Base-by-base conservation (phyloP, 345 rosid species). In the Trapa bicornis region DNA sequence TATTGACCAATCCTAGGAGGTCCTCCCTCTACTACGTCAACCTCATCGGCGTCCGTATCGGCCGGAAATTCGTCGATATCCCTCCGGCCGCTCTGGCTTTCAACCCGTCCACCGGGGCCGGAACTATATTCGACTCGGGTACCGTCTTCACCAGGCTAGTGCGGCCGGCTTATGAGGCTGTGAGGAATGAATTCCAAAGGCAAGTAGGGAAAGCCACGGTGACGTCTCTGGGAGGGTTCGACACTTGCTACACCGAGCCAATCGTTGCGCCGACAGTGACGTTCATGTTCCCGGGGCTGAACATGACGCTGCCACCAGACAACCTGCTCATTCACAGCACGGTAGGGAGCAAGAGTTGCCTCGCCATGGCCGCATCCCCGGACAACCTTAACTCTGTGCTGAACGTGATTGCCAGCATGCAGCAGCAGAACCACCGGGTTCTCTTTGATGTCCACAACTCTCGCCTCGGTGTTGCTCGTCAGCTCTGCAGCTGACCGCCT, bases 111-210 rank as follows among this genome's bases (percentile, higher is more conserved):
- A 87, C 96, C 5, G 97, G 99, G 6, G 86, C 96, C 0, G 99
- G 97, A 16, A 94, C 99, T 73, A 80, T 91, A 73, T 69, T 94
- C 77, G 99, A 94, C 79, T 91, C 99, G 1, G 97, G 99, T 6
- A 94, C 96, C 0, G 96, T 89, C 33, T 94, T 76, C 91, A 91
- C 93, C 33, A 71, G 96, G 67, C 85, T 94, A 35, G 96, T 84
- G 2, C 61, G 77, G n/a, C 89, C 96, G 3, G 99, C 91, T 2
- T 94, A 94, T 76, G 54, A 47, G 0, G 89, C 96, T 0, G 90
- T 94, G 56, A 74, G 96, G 1, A 71, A 94, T 65, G 96, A 80
- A 76, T 87, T 89, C 77, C 79, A 97, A 13, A 75, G 74, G 67
- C 81, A 87, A 1, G 75, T 91, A 0, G 85, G 73, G 53, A 80